Evolutionary conservation across 2,329 filamentous ascomycete species (phyloP).

Genomic region (Sphaceloma murrayae): DNA sequence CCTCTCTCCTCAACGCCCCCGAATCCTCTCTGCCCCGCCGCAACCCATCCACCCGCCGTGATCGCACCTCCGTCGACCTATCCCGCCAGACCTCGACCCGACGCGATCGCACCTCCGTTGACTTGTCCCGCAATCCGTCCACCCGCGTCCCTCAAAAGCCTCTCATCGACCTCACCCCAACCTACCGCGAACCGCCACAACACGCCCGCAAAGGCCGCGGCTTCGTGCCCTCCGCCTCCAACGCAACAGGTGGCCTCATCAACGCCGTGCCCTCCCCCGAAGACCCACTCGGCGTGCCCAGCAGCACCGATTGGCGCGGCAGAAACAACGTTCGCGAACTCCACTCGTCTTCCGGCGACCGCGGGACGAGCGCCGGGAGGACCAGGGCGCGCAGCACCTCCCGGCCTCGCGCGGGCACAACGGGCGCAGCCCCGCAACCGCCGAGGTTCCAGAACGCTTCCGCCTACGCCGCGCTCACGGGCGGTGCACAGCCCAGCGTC

Average conservation of each 20-base stretch:
- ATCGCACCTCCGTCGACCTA: neutral
- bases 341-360: constrained; percentile 8
- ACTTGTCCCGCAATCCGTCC: constrained; percentile 40
- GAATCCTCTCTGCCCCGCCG: constrained; percentile 18
- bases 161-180: constrained; percentile 57
- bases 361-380: constrained; percentile 14
- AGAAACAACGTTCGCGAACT: constrained; percentile 19
- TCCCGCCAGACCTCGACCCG: constrained; percentile 17
- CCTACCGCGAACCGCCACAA: constrained; percentile 55
- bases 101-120: constrained; percentile 24
- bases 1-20: constrained; percentile 45
- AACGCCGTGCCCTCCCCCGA: constrained; percentile 39
- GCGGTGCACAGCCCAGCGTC: neutral
- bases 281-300: constrained; percentile 33
- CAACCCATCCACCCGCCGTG: constrained; percentile 27
- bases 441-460: constrained; percentile 9
- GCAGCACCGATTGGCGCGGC: constrained; percentile 38
- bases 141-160: constrained; percentile 43
- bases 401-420: neutral
- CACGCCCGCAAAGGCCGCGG: constrained; percentile 46
- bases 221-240: constrained; percentile 28
- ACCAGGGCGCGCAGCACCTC: neutral
- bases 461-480: constrained; percentile 12
- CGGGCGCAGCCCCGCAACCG: neutral
- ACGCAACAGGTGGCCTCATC: constrained; percentile 35